phyloP scores from a whole-genome alignment of 2,329 filamentous ascomycete species.

The Colletotrichum truncatum region DNA sequence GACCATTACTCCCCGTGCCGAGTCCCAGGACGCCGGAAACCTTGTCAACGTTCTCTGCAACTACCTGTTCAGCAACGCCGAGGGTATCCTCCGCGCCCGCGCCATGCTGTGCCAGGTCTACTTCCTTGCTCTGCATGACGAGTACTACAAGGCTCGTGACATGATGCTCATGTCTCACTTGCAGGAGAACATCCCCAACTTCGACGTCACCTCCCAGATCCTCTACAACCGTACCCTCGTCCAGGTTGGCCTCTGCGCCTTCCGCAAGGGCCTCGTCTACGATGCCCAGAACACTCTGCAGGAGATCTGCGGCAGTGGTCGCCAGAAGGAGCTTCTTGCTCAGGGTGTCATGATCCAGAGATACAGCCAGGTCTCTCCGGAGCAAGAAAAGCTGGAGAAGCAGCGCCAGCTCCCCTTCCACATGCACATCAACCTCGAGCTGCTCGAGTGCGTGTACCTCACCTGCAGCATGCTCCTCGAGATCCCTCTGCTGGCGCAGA shows the following conservation, averaged over 20 bases:
- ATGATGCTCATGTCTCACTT: constrained; percentile 99
- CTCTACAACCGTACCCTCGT: constrained; percentile 98
- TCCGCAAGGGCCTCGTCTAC: constrained; percentile 95
- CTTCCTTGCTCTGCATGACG: constrained; percentile 95
- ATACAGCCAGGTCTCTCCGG: constrained; percentile 94
- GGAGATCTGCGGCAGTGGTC: constrained; percentile 96
- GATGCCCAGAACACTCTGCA: constrained; percentile 97
- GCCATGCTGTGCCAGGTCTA: constrained; percentile 99
- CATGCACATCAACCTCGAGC: constrained; percentile 99
- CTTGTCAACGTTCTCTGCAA: constrained; percentile 91
- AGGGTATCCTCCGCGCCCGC: constrained; percentile 93
- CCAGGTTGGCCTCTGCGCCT: constrained; percentile 97
- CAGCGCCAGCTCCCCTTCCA: constrained; percentile 99
- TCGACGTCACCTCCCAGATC: constrained; percentile 97
- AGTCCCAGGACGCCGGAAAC: constrained; percentile 73
- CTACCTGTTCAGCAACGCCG: constrained; percentile 93
- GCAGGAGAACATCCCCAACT: constrained; percentile 95
- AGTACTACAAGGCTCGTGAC: constrained; percentile 97
- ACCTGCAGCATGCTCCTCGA: constrained; percentile 99
- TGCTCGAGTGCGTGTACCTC: constrained; percentile 97
- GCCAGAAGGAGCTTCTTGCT: constrained; percentile 96
- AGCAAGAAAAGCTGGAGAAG: constrained; percentile 96
- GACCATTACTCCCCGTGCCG: constrained; percentile 77
- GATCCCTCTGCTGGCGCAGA: constrained; percentile 95
- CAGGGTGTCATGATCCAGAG: constrained; percentile 99